A percentile compares a stretch with the other conserved stretches of the same genome.
Conservation (phyloP, 306 rosid genomes). For the Medicago arabica region DNA sequence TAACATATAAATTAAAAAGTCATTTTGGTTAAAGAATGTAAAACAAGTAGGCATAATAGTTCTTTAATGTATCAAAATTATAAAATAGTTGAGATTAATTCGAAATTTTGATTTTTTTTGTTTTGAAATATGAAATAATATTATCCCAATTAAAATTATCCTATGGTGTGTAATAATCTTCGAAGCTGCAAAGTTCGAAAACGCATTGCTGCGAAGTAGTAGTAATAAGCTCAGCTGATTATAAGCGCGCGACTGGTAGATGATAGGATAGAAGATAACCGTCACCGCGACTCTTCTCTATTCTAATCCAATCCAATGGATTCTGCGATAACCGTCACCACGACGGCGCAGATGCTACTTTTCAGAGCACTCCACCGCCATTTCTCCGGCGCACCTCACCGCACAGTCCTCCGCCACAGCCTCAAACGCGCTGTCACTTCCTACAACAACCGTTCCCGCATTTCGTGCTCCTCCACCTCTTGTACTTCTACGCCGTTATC, state of each 20-base stretch:
- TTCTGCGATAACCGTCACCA: slow-evolving; percentile 50
- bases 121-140: too few relatives aligned
- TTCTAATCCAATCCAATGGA: slow-evolving; percentile 60
- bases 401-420: slow-evolving; percentile 49
- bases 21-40: too few relatives aligned
- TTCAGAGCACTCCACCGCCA: slow-evolving; percentile 62
- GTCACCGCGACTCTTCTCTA: slow-evolving; percentile 5
- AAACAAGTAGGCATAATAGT: too few relatives aligned
- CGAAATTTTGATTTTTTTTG: too few relatives aligned
- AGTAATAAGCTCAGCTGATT: background rate
- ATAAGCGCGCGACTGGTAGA: background rate
- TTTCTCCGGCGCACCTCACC: slow-evolving; percentile 45
- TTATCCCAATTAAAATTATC: too few relatives aligned
- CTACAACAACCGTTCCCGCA: slow-evolving; percentile 32
- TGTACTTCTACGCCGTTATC: slow-evolving; percentile 28
- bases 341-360: slow-evolving; percentile 55
- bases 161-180: too few relatives aligned
- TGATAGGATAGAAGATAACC: slow-evolving; percentile 10
- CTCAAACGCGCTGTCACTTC: slow-evolving; percentile 42
- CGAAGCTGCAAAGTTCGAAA: too few relatives aligned
- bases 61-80: too few relatives aligned
- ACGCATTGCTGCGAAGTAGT: background rate
- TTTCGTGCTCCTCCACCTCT: slow-evolving; percentile 23
- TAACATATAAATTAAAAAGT: too few relatives aligned
- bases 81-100: too few relatives aligned